Conservation (phyloP, 306 rosid genomes). For the Vigna radiata region DNA sequence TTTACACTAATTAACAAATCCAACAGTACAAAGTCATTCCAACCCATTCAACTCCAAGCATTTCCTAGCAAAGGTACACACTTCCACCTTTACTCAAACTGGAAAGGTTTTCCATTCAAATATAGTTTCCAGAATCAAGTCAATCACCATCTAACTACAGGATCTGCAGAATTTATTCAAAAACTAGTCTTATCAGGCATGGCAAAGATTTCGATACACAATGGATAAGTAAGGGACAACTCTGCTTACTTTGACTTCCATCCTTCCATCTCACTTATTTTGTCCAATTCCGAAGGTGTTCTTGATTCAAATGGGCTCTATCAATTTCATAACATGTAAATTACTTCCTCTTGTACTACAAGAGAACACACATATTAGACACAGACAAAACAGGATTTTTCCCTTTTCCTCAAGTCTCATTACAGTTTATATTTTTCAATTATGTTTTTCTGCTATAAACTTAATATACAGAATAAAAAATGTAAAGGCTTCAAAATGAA, state of each 20-base stretch:
- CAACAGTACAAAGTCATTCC: not conserved
- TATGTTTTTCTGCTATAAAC: not conserved
- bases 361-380: not conserved
- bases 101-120: no score
- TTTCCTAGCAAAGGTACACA: not conserved
- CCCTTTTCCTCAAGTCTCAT: not conserved
- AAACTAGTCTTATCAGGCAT: not conserved
- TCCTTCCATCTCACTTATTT: no score
- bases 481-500: not conserved
- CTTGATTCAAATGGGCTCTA: no score
- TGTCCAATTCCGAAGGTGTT: no score
- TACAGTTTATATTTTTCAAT: not conserved
- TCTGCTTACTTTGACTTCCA: not conserved
- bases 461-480: not conserved
- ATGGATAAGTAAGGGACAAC: not conserved
- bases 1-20: not conserved
- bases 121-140: no score
- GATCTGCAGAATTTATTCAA: not conserved
- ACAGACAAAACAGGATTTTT: not conserved
- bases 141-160: no score
- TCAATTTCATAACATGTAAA: no score
- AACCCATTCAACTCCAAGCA: not conserved
- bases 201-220: not conserved
- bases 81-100: not conserved
- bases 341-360: not conserved